Evolutionary conservation across 164 flowering plant species (phyloP), one percentile per base, ranked within the genome.

Genomic region (Macadamia tetraphylla): DNA sequence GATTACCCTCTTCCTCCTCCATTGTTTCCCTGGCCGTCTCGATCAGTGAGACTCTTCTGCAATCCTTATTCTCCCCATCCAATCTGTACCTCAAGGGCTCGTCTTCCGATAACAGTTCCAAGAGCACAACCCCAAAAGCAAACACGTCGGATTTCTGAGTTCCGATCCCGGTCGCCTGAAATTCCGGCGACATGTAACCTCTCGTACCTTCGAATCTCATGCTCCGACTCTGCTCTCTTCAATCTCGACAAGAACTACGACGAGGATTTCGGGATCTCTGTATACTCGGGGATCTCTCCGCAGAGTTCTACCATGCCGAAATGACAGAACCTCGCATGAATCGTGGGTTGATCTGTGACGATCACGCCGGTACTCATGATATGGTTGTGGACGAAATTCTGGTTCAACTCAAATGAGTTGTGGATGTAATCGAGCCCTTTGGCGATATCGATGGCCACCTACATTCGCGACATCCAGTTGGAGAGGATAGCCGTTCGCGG

Each of bases 401-500:
- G 32, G 31, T 69, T 58, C 44, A 79, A 62, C 0, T 92, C 90
- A 1, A 84, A 76, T 66, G 71, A 76, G 71, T 86, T 80, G 82
- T 94, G 98, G 30, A 88, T 82, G 80, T 94, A 92, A 59, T 92
- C 96, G 42, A 94, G 78, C 5, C 92, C 98, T 55, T 87, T 86
- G 3, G 99, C 94, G 29, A 90, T 58, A 60, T 92, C 97, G 1
- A 87, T 63, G 3, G 98, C 98, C 72, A 94, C 67, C 71, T 86
- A 90, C 82, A 90, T 86, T 40, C 98, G 79, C 4, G 90, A 88
- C 32, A 82, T 70, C 97, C 96, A 92, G 3, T 77, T 81, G 1
- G 84, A 76, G 1, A 94, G 3, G 84, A 30, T 3, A 91, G 77
- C 9, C 78, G 78, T 2, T 75, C 73, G 9, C 69, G 73, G 56